Evolutionary conservation across 345 rosid species (phyloP).

Genomic region (Rubroshorea leprosula): DNA sequence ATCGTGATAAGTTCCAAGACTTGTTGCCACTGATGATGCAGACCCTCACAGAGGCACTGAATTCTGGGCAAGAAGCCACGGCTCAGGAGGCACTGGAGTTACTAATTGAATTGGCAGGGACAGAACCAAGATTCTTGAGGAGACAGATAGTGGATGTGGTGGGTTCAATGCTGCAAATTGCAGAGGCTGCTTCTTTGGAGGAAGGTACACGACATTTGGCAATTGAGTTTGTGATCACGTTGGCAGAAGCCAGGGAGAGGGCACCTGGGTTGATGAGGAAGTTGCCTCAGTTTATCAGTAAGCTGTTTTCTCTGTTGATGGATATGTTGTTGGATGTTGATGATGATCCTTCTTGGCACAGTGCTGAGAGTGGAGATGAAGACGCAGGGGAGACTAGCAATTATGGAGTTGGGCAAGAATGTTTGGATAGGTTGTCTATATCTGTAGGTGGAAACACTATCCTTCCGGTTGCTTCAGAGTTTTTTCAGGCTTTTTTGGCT

Average conservation of each 20-base stretch:
- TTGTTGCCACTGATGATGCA: constrained; percentile 86
- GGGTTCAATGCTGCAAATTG: constrained; percentile 93
- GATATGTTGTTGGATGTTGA: constrained; percentile 84
- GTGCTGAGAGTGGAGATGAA: constrained; percentile 84
- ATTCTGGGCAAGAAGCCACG: constrained; percentile 81
- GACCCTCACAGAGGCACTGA: constrained; percentile 87
- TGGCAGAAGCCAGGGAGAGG: constrained; percentile 95
- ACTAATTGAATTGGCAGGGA: constrained; percentile 89
- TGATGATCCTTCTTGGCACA: constrained; percentile 92
- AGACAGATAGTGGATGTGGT: constrained; percentile 90
- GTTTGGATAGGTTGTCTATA: constrained; percentile 91
- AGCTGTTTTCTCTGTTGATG: constrained; percentile 86
- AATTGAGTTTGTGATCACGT: constrained; percentile 83
- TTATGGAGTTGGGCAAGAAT: constrained; percentile 93
- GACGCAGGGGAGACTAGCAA: constrained; percentile 95
- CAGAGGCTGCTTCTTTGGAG: constrained; percentile 86
- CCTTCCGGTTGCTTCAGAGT: constrained; percentile 95
- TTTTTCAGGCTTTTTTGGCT: constrained; percentile 71
- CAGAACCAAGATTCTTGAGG: constrained; percentile 85
- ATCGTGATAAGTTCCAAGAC: constrained; percentile 94
- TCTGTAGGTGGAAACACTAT: constrained; percentile 94
- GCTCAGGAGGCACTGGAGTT: constrained; percentile 96
- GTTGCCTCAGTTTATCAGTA: constrained; percentile 85
- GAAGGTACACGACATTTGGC: constrained; percentile 94
- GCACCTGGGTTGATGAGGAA: constrained; percentile 99